Percentiles rank a stretch among this genome's conserved stretches.
Conservation (phyloP, 2,329 filamentous ascomycete species). For the Exophiala xenobiotica region DNA sequence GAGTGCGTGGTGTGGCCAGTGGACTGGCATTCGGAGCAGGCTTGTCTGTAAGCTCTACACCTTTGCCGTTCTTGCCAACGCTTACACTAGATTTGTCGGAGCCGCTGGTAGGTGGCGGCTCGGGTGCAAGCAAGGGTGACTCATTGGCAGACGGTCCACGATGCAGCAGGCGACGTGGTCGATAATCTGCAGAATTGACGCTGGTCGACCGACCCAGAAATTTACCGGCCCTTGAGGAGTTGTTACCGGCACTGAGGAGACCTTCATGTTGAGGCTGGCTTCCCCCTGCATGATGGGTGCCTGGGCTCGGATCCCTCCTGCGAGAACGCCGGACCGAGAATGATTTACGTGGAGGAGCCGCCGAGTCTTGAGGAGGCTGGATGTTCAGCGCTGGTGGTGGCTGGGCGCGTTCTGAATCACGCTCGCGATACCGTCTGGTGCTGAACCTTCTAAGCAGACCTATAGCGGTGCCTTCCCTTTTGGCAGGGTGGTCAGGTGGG, state of each 20-base stretch:
- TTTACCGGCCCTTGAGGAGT: slow-evolving; percentile 60
- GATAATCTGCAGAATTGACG: slow-evolving; percentile 82
- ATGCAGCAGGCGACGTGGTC: slow-evolving; percentile 59
- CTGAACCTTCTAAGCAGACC: slow-evolving; percentile 87
- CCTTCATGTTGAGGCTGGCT: slow-evolving; percentile 73
- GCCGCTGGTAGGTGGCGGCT: slow-evolving; percentile 72
- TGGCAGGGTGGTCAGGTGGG: slow-evolving; percentile 59
- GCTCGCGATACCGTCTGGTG: slow-evolving; percentile 70
- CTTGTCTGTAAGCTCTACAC: slow-evolving; percentile 45
- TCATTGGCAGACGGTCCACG: slow-evolving; percentile 56
- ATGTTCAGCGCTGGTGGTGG: slow-evolving; percentile 76
- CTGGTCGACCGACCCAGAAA: slow-evolving; percentile 83
- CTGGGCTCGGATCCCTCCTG: slow-evolving; percentile 53
- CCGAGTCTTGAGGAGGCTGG: slow-evolving; percentile 69
- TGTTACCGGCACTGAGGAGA: slow-evolving; percentile 63
- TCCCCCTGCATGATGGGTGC: slow-evolving; percentile 57
- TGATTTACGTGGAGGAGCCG: slow-evolving; percentile 72
- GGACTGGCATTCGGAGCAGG: slow-evolving; percentile 53
- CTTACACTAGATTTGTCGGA: slow-evolving; percentile 69
- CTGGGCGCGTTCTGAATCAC: slow-evolving; percentile 58
- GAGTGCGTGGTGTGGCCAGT: slow-evolving; percentile 55
- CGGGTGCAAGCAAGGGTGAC: slow-evolving; percentile 52
- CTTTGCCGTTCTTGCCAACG: slow-evolving; percentile 42
- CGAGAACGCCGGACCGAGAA: slow-evolving; percentile 74
- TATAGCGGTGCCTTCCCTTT: slow-evolving; percentile 84